Base-by-base conservation (phyloP, 805 yeast species). In the Candida ortonii region DNA sequence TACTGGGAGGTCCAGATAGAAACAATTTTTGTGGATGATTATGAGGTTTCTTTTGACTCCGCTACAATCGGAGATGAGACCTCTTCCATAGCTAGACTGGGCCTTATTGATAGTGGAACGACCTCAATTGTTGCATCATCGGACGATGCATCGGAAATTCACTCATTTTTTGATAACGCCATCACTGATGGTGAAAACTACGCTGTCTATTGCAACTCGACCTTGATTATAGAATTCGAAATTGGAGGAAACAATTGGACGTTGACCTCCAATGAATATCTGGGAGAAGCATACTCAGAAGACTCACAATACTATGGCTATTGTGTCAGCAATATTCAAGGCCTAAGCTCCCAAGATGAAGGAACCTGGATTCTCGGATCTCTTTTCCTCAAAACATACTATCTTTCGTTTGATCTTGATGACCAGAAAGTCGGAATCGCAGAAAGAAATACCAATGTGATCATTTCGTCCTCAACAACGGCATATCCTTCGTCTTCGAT, bases 291-390 rank as follows among this genome's bases (percentile, higher is more conserved):
- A 13, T 74, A 76, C 49, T 32, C 67, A 2, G 37, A 47, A 4
- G 39, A 43, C 23, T 57, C 68, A 0, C 53, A 44, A 0, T 64
- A 71, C 37, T 21, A 44, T 13, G 79, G 81, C 0, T 67, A 71
- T 49, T 80, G 87, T 62, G 77, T 79, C 9, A 73, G 83, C 6
- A 78, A 77, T 47, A 67, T 79, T 38, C 84, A 77, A 57, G 85
- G 84, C 7, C 49, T 70, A n/a, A 59, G 61, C 17, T 47, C 61
- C 10, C 55, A 65, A 8, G 52, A 53, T 21, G 57, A 63, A 33
- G 61, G 61, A 12, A 53, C 68, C 1, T 80, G 86, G 86, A 70
- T 80, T 34, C 57, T 80, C 24, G 87, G 87, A 5, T 79, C 76
- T n/a, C 64, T 76, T 3, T 79, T 80, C 49, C 54, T 80, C 45